Evolutionary conservation across 148 eudicot genomes (phyloP).

Genomic region (Bassia scoparia): DNA sequence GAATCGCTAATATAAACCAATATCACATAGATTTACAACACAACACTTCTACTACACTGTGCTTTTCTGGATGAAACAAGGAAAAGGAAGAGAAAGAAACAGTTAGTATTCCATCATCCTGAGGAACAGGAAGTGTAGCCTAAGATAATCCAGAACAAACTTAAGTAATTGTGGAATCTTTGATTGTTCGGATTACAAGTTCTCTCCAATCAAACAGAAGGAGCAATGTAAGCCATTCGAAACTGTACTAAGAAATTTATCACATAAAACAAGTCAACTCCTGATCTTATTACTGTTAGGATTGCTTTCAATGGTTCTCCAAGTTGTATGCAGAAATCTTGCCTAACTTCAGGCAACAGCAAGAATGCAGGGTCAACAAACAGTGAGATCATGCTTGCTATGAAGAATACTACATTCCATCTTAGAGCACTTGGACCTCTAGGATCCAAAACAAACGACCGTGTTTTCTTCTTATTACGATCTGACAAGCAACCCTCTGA

Average conservation of each 20-base stretch:
- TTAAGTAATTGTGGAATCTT: constrained; percentile 24
- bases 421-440: constrained; percentile 11
- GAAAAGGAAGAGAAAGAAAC: neutral
- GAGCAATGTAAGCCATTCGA: constrained; percentile 30
- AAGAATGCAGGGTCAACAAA: constrained; percentile 28
- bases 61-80: no score
- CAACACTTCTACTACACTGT: no score
- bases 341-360: constrained; percentile 18
- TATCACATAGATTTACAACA: no score
- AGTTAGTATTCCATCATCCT: constrained; percentile 24
- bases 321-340: constrained; percentile 16
- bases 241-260: constrained; percentile 23
- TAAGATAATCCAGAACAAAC: constrained; percentile 19
- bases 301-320: constrained; percentile 6
- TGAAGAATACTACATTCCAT: constrained; percentile 23
- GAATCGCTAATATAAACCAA: no score
- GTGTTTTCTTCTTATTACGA: neutral
- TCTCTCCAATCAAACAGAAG: constrained; percentile 31
- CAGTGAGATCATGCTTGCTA: constrained; percentile 13
- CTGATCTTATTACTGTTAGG: constrained; percentile 16
- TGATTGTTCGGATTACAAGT: constrained; percentile 27
- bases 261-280: constrained; percentile 14
- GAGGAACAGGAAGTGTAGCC: constrained; percentile 32
- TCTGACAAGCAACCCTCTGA: neutral
- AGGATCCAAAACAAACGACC: constrained; percentile 8